Conservation (phyloP, 129 eudicot species). For the Cynara cardunculus region DNA sequence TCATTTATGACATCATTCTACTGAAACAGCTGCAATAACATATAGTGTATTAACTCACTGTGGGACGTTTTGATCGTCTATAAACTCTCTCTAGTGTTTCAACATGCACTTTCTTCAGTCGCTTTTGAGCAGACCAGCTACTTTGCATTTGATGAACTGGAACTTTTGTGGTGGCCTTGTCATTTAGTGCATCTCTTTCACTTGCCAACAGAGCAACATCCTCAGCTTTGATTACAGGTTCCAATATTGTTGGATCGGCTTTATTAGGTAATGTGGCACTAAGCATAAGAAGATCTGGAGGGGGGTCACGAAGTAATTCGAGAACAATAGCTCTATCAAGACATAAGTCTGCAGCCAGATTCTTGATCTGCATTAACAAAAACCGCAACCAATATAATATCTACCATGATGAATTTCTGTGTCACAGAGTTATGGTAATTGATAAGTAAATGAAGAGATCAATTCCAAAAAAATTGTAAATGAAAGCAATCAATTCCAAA, state of each 20-base stretch:
- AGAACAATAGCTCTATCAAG: constrained; percentile 94
- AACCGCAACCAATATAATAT: background rate
- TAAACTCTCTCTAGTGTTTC: constrained; percentile 87
- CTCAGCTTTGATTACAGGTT: constrained; percentile 31
- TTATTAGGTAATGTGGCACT: constrained; percentile 89
- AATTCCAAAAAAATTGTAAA: background rate
- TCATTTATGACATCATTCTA: background rate
- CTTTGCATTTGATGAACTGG: constrained; percentile 81
- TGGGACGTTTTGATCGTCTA: constrained; percentile 80
- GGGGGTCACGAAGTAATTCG: constrained; percentile 89
- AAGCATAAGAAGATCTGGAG: constrained; percentile 84
- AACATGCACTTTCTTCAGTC: constrained; percentile 80
- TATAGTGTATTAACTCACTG: constrained; percentile 53
- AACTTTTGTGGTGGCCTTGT: constrained; percentile 43
- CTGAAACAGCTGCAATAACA: background rate
- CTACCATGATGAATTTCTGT: background rate
- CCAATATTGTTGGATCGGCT: constrained; percentile 37
- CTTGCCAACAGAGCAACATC: constrained; percentile 40
- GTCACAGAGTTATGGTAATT: background rate
- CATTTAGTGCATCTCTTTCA: constrained; percentile 21
- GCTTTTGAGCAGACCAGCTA: constrained; percentile 80
- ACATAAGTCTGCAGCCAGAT: constrained; percentile 80
- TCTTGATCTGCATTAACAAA: constrained; percentile 62
- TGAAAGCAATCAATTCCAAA: background rate
- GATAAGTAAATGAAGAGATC: background rate